phyloP scores from a whole-genome alignment of 1,284 basidiomycete genomes.

The Pseudozyma tsukubaensis region DNA sequence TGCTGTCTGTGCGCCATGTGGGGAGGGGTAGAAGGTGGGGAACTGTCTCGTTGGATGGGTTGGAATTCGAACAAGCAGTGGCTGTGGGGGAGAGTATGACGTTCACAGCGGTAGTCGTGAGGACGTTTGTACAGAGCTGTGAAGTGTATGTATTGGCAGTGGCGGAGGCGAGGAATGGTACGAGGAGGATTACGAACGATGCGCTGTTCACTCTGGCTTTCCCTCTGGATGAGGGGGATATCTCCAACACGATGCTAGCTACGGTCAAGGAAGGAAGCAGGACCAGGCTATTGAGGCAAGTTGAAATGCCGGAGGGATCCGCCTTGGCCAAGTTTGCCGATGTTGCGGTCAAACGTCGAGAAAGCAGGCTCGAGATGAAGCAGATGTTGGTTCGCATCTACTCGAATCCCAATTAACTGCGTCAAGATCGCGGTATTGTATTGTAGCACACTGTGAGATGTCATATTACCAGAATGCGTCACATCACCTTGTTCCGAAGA shows the following conservation, averaged over 20 bases:
- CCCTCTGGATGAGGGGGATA: slow-evolving; percentile 30
- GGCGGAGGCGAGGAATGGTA: slow-evolving; percentile 51
- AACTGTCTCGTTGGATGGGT: slow-evolving; percentile 57
- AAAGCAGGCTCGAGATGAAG: slow-evolving; percentile 43
- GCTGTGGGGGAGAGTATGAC: slow-evolving; percentile 55
- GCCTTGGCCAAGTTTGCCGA: slow-evolving; percentile 46
- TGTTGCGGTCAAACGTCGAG: slow-evolving; percentile 36
- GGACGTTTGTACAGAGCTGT: slow-evolving; percentile 48
- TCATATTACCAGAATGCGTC: background rate
- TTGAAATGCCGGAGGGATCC: slow-evolving; percentile 42
- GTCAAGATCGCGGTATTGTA: background rate
- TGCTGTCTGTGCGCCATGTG: slow-evolving; percentile 47
- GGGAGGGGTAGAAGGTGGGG: slow-evolving; percentile 42
- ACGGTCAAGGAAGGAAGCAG: slow-evolving; percentile 6
- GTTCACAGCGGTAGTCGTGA: slow-evolving; percentile 50
- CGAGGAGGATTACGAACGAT: slow-evolving; percentile 54
- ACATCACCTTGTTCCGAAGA: too few relatives aligned
- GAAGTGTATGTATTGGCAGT: slow-evolving; percentile 59
- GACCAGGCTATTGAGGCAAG: slow-evolving; percentile 22
- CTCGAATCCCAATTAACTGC: slow-evolving; percentile 23
- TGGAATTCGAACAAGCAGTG: slow-evolving; percentile 56
- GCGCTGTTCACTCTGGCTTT: slow-evolving; percentile 57
- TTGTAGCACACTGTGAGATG: background rate
- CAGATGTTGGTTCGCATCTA: slow-evolving; percentile 50
- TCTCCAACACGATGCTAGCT: slow-evolving; percentile 7